Evolutionary conservation across 2,329 filamentous ascomycete genomes (phyloP).

Genomic region (Fusarium fujikuroi): DNA sequence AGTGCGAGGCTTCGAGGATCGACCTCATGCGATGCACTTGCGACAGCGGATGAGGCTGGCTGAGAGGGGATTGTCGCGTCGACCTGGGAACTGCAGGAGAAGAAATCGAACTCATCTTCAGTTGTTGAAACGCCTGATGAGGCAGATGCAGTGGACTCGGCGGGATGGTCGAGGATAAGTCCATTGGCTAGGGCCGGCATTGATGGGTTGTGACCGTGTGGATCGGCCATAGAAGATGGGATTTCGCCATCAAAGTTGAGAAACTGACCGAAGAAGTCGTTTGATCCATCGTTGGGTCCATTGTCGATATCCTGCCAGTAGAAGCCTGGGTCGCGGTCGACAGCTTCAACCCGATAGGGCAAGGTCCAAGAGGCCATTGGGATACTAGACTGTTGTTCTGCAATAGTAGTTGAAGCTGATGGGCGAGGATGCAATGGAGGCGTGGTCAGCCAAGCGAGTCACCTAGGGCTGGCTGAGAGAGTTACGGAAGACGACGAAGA

Average conservation of each 20-base stretch:
- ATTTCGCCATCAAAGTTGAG: constrained; percentile 50
- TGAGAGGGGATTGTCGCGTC: constrained; percentile 41
- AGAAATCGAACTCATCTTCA: constrained; percentile 51
- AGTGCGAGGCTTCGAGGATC: constrained; percentile 46
- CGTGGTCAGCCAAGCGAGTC: constrained; percentile 34
- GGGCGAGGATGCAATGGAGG: constrained; percentile 19
- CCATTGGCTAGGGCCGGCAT: constrained; percentile 44
- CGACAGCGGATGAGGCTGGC: constrained; percentile 25
- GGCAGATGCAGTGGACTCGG: constrained; percentile 49
- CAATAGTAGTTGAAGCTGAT: constrained; percentile 11
- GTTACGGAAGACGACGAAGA: constrained; percentile 29
- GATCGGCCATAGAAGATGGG: constrained; percentile 35
- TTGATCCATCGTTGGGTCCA: constrained; percentile 43
- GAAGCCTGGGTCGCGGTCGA: constrained; percentile 51
- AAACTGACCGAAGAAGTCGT: constrained; percentile 53
- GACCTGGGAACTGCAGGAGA: constrained; percentile 49
- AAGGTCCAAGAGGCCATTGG: constrained; percentile 52
- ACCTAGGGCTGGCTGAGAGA: constrained; percentile 34
- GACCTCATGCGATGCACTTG: constrained; percentile 42
- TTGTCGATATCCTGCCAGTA: constrained; percentile 51
- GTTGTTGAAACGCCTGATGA: constrained; percentile 51
- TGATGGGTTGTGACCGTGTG: constrained; percentile 35
- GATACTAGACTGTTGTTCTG: constrained; percentile 17
- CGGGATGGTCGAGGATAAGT: constrained; percentile 45
- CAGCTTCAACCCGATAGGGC: constrained; percentile 49